Percentiles rank a stretch among this genome's conserved stretches.
These are phyloP conservation scores for Candida fluviatilis DNA, from an alignment of 805 yeast genomes.

Conservation along the genomic window DNA sequence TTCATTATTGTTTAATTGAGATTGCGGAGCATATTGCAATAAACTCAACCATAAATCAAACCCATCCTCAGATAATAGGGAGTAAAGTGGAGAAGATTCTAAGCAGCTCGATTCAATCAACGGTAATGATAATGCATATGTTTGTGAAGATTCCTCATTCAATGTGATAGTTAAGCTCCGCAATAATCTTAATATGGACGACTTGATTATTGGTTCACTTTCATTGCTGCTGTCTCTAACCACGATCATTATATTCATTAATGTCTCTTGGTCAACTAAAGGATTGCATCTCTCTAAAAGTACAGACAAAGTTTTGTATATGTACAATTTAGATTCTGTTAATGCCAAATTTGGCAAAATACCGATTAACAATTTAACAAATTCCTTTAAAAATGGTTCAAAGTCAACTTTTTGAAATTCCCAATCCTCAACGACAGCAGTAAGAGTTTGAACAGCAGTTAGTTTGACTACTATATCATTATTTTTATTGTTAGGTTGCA, in stretches of 20 bases:
- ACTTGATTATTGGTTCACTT: conserved; percentile 35
- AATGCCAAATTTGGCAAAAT: conserved; percentile 48
- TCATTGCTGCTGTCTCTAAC: conserved; percentile 59
- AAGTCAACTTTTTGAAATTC: conserved; percentile 71
- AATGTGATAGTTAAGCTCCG: conserved; percentile 54
- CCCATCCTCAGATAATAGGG: conserved; percentile 80
- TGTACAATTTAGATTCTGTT: conserved; percentile 74
- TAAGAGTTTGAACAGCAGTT: conserved; percentile 67
- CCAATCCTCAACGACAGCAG: conserved; percentile 77
- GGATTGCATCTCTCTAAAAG: conserved; percentile 66
- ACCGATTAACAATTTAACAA: conserved; percentile 45
- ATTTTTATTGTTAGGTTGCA: conserved; percentile 40
- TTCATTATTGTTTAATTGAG: conserved; percentile 24
- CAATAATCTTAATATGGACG: conserved; percentile 47
- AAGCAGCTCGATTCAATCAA: conserved; percentile 64
- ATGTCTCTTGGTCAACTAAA: conserved; percentile 46
- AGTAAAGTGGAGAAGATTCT: conserved; percentile 24
- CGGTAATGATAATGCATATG: conserved; percentile 59
- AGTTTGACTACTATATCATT: conserved; percentile 80
- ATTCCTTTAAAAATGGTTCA: conserved; percentile 55
- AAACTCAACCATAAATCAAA: conserved; percentile 77
- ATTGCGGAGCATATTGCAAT: conserved; percentile 54
- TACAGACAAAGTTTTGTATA: conserved; percentile 63
- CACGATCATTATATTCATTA: conserved; percentile 46
- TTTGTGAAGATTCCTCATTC: conserved; percentile 45